phyloP scores from a whole-genome alignment of 805 yeast species.

The Candida argentea region DNA sequence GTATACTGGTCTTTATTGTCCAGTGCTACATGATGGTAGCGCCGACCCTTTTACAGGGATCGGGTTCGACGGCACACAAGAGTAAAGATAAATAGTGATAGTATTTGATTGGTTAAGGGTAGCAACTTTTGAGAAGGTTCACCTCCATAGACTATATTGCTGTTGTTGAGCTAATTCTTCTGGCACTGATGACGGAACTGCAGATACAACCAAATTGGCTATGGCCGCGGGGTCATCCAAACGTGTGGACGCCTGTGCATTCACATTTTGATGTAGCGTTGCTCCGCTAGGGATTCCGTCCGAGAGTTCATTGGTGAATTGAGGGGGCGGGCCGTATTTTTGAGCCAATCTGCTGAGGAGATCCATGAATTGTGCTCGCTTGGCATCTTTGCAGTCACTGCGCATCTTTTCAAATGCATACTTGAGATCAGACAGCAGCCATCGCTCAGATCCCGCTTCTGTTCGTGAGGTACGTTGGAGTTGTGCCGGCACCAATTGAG shows the following conservation, averaged over 20 bases:
- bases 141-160: conserved; percentile 28
- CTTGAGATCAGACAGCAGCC: conserved; percentile 55
- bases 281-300: conserved; percentile 1
- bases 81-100: no score
- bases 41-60: no score
- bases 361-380: conserved; percentile 2
- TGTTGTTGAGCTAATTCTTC: conserved; percentile 21
- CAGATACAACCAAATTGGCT: conserved; percentile 31
- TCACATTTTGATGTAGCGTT: not conserved
- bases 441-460: no score
- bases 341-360: conserved; percentile 2
- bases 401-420: conserved; percentile 54
- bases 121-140: no score
- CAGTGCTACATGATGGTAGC: no score
- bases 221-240: conserved; percentile 19
- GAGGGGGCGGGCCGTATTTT: no score
- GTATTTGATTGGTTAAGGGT: no score
- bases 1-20: no score
- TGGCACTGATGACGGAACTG: conserved; percentile 19
- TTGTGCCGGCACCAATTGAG: no score
- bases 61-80: no score
- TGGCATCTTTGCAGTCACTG: conserved; percentile 36
- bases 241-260: not conserved
- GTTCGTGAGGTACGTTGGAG: no score
- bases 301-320: not conserved